These are phyloP conservation scores for Apophysomyces elegans DNA, from an alignment of 371 early-diverging fungal species.

Conservation along the genomic window DNA sequence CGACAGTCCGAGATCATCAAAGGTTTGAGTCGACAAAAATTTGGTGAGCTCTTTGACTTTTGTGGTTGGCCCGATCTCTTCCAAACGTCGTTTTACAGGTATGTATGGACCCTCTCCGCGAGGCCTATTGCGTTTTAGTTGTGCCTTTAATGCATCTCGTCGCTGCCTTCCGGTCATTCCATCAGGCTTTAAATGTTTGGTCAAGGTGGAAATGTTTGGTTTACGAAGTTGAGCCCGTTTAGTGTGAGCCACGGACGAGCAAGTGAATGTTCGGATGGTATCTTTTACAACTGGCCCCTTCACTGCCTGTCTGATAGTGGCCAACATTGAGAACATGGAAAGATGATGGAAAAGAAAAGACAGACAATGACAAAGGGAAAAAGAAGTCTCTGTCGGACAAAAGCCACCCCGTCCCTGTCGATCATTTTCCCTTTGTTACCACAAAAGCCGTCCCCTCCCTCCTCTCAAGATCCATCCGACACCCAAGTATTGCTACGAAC, in stretches of 20 bases:
- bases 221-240: slow-evolving; percentile 44
- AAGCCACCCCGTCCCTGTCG: too few relatives aligned
- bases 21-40: slow-evolving; percentile 49
- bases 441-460: too few relatives aligned
- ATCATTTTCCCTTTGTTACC: too few relatives aligned
- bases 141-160: slow-evolving; percentile 35
- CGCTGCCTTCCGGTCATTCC: slow-evolving; percentile 50
- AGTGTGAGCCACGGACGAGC: slow-evolving; percentile 21
- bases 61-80: slow-evolving; percentile 21
- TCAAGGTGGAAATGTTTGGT: slow-evolving; percentile 50
- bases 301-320: not conserved
- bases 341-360: not conserved
- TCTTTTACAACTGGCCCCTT: not conserved
- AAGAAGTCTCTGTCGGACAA: not conserved
- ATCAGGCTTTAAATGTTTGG: slow-evolving; percentile 54
- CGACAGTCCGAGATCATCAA: slow-evolving; percentile 63
- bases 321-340: not conserved
- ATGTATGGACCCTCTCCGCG: slow-evolving; percentile 38
- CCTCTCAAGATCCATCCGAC: too few relatives aligned
- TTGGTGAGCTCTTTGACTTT: slow-evolving; percentile 43
- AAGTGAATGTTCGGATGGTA: slow-evolving; percentile 22
- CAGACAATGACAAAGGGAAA: not conserved
- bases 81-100: slow-evolving; percentile 53
- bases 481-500: too few relatives aligned
- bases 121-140: slow-evolving; percentile 30